Evolutionary conservation across 345 rosid genomes (phyloP), one percentile per base, ranked within the genome.

Genomic region (Citrus reticulata): DNA sequence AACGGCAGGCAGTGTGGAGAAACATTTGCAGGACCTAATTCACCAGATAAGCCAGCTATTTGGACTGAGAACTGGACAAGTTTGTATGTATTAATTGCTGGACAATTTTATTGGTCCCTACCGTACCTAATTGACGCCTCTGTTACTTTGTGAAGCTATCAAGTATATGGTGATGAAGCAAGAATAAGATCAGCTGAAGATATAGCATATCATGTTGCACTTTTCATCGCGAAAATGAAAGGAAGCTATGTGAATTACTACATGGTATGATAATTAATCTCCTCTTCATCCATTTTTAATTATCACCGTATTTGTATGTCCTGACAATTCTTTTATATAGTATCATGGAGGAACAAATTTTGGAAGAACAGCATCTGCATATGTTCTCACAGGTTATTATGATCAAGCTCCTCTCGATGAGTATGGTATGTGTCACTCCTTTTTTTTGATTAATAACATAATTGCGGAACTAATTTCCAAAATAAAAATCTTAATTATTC

Each of bases 1-100:
- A 94, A 92, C 49, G 97, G 97, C 40, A 83, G 88, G 90, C 81
- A 78, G 73, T 94, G 98, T 79, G 98, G 93, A 66, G 92, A 89
- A 81, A 94, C 97, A 66, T 94, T 91, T 77, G 76, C 73, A 34
- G 97, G 95, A 39, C 97, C 98, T 1, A 94, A 94, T 79, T 88
- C 94, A 8, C 93, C 93, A 62, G 86, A 85, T 80, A 94, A 94
- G 72, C 98, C 98, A n/a, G 80, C 93, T 61, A 84, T 94, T 46
- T 94, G 98, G 98, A 94, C 97, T 24, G 98, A 94, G 81, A 85
- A 92, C 71, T 92, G 98, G 98, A 92, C 95, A 73, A 89, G 92
- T 82, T 88, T 78, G 98, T 94, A 89, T 67, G 93, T 54, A 46
- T 54, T 54, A 17, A 54, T 54, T 5, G 20, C 2, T 54, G 51